A percentile compares a stretch with the other conserved stretches of the same genome.
phyloP scores from a whole-genome alignment of 257 asterid species.

The Handroanthus guayacan region DNA sequence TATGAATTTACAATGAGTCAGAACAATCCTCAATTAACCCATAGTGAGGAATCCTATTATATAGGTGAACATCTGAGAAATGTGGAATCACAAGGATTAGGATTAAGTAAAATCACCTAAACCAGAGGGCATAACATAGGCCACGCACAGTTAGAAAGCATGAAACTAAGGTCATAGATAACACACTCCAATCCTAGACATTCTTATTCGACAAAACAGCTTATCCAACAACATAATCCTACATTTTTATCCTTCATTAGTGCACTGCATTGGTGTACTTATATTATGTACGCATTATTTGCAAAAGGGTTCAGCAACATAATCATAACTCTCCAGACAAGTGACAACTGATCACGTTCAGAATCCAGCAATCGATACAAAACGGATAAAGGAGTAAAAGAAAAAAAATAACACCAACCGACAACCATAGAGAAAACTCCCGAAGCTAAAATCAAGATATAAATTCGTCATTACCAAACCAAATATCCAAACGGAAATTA shows the following conservation, averaged over 20 bases:
- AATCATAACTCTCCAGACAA: slow-evolving; percentile 27
- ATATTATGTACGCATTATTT: slow-evolving; percentile 10
- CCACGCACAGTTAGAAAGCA: no score
- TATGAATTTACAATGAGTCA: no score
- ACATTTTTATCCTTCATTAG: not conserved
- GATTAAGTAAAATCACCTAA: no score
- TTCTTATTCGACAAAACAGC: slow-evolving; percentile 6
- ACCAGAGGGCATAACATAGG: no score
- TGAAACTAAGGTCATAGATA: not conserved
- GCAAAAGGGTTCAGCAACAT: slow-evolving; percentile 3
- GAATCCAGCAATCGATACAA: not conserved
- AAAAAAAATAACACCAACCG: slow-evolving; percentile 5
- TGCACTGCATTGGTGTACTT: not conserved
- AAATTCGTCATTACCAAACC: slow-evolving; percentile 26
- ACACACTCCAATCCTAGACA: slow-evolving; percentile 7
- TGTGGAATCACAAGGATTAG: no score
- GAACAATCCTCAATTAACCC: no score
- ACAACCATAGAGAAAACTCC: slow-evolving; percentile 25
- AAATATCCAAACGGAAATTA: slow-evolving; percentile 10
- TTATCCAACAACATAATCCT: slow-evolving; percentile 19
- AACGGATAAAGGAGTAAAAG: not conserved
- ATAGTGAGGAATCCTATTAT: no score
- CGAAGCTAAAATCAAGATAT: slow-evolving; percentile 11
- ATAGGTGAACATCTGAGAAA: no score
- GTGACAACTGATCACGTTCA: slow-evolving; percentile 19